These are phyloP conservation scores for Termitomyces sp. DNA, from an alignment of 1,284 basidiomycete species.

Conservation along the genomic window DNA sequence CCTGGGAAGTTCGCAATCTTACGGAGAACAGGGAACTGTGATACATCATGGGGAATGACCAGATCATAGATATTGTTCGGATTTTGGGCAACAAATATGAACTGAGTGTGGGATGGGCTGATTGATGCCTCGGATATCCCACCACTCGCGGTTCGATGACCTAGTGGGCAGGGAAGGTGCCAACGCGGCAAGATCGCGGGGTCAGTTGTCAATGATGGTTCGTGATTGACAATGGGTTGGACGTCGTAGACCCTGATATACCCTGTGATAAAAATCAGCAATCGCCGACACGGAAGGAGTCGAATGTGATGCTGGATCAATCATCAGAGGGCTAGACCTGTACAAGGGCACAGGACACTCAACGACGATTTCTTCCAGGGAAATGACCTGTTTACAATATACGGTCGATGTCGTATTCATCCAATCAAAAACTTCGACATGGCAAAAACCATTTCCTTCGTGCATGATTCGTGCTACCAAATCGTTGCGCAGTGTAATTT, in stretches of 20 bases:
- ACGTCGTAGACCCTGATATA: conserved; percentile 2
- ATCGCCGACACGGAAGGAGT: conserved; percentile 2
- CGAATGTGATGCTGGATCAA: conserved; percentile 2
- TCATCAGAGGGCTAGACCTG: background rate
- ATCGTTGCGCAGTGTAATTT: conserved; percentile 1
- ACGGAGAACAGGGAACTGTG: background rate
- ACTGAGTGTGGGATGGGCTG: background rate
- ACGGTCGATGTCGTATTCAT: background rate
- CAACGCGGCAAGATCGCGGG: background rate
- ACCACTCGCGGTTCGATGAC: background rate
- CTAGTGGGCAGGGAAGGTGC: background rate
- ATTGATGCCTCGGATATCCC: conserved; percentile 4
- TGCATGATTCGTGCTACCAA: conserved; percentile 4
- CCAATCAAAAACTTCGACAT: conserved; percentile 8
- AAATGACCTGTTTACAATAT: conserved; percentile 2
- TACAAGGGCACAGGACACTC: background rate
- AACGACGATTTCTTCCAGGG: background rate
- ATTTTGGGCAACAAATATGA: conserved; percentile 2
- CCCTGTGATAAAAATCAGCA: conserved; percentile 1
- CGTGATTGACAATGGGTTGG: background rate
- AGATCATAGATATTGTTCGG: background rate
- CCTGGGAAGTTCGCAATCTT: conserved; percentile 3
- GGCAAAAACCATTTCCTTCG: background rate
- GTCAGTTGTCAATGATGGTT: background rate
- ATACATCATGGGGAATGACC: conserved; percentile 3